phyloP scores from a whole-genome alignment of 768 basidiomycete species.

The Mycena amicta region DNA sequence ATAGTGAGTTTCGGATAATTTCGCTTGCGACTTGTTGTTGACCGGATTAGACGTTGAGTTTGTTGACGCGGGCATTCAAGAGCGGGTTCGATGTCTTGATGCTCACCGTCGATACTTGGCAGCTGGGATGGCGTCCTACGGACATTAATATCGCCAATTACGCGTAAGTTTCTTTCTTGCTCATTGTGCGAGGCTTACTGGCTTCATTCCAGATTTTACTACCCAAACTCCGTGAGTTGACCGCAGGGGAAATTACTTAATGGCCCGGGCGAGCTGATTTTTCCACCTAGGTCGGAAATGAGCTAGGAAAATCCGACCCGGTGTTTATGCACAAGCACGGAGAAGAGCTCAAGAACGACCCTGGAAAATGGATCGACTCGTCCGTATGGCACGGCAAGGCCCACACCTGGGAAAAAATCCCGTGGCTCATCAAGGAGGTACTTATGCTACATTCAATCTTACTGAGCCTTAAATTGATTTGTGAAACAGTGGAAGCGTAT shows the following conservation, averaged over 20 bases:
- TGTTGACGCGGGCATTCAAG: slow-evolving; percentile 66
- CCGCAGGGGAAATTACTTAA: too few relatives aligned
- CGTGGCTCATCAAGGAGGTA: slow-evolving; percentile 66
- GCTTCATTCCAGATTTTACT: too few relatives aligned
- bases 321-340: slow-evolving; percentile 69
- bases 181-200: too few relatives aligned
- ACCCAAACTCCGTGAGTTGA: too few relatives aligned
- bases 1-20: too few relatives aligned
- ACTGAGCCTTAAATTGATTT: slow-evolving; percentile 71
- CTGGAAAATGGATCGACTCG: slow-evolving; percentile 46
- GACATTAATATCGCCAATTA: slow-evolving; percentile 67
- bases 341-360: slow-evolving; percentile 44
- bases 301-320: slow-evolving; percentile 74
- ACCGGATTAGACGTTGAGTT: too few relatives aligned
- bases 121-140: slow-evolving; percentile 75
- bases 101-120: slow-evolving; percentile 78
- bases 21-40: too few relatives aligned
- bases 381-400: slow-evolving; percentile 50
- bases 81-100: slow-evolving; percentile 71
- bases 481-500: slow-evolving; percentile 78
- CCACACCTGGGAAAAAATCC: slow-evolving; percentile 37
- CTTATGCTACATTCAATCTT: slow-evolving; percentile 67
- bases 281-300: too few relatives aligned
- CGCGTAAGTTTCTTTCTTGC: too few relatives aligned
- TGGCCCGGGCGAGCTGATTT: too few relatives aligned